Conservation (phyloP, 2,329 filamentous ascomycete species). For the Lecanicillium sp. region DNA sequence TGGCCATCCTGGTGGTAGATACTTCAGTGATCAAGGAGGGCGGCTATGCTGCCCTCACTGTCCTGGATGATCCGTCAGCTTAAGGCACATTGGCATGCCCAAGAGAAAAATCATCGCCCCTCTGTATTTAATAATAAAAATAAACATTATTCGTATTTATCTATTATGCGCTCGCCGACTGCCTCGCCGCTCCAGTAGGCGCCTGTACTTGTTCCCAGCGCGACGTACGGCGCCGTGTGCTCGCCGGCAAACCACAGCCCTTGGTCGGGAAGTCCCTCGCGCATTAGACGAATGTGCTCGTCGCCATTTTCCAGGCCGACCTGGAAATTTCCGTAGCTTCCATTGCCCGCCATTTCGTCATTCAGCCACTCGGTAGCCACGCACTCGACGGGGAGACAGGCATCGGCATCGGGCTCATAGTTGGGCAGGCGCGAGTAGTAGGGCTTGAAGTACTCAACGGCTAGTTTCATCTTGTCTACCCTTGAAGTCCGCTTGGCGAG, state of each 20-base stretch:
- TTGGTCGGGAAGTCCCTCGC: slow-evolving; percentile 56
- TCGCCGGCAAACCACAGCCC: slow-evolving; percentile 85
- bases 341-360: slow-evolving; percentile 74
- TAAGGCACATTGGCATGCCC: too few relatives aligned
- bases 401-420: slow-evolving; percentile 47
- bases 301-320: slow-evolving; percentile 65
- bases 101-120: too few relatives aligned
- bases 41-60: slow-evolving; percentile 16
- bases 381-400: slow-evolving; percentile 57
- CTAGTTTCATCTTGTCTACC: slow-evolving; percentile 44
- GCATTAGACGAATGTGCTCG: slow-evolving; percentile 60
- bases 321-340: slow-evolving; percentile 83
- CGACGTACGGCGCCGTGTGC: slow-evolving; percentile 85
- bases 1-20: slow-evolving; percentile 18
- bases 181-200: slow-evolving; percentile 88
- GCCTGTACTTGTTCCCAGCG: slow-evolving; percentile 80
- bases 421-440: slow-evolving; percentile 72
- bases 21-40: slow-evolving; percentile 17
- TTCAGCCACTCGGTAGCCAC: slow-evolving; percentile 72
- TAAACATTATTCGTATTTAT: slow-evolving; percentile 40
- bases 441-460: slow-evolving; percentile 65
- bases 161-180: slow-evolving; percentile 59
- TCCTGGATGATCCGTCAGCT: slow-evolving; percentile 18
- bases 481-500: slow-evolving; percentile 36
- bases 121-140: not conserved